Base-by-base conservation (phyloP, 768 basidiomycete genomes). In the Scleroderma citrinum region DNA sequence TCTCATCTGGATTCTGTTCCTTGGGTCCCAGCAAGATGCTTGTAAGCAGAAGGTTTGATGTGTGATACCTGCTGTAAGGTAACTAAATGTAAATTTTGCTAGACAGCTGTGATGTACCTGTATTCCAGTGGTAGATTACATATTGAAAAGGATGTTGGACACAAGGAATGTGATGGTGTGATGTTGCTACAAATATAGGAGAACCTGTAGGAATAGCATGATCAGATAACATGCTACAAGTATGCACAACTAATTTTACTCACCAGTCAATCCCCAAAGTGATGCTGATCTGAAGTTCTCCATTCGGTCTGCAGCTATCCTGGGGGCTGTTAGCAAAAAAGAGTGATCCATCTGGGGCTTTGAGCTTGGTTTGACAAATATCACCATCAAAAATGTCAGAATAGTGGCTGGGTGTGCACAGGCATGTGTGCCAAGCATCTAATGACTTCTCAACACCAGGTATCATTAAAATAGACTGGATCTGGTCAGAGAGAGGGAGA, bases 121-220 rank as follows among this genome's bases (percentile, higher is more conserved):
- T 62, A 56, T 34, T 62, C 57, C 2, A 55, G 49, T 0, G 57
- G 62, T 0, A 70, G 55, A 46, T 70, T 69, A 23, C 60, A 52
- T 8, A 71, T 52, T 14, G 53, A 64, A 24, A 65, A 66, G 0
- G 66, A 72, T 39, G 64, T 65, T 0, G 67, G 68, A 36, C 60
- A 57, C n/a, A 64, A 70, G 0, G 64, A 55, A 44, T 71, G 67
- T 0, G 67, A 70, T 2, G 67, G 66, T 1, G 66, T 56, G 26
- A 29, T 29, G 8, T 29, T 29, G 8, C 26, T 29, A 8, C 26
- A 29, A 5, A 29, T 29, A 8, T 39, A 69, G 67, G 11, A 59
- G 57, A 47, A 65, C 66, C 1, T 60, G 56, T 0, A 69, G 49
- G 35, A 69, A 67, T n/a, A 0, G 66, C 68, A 39, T 70, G 67